Evolutionary conservation across 176 grass and related monocot species (phyloP).

Genomic region (Raddia distichophylla): DNA sequence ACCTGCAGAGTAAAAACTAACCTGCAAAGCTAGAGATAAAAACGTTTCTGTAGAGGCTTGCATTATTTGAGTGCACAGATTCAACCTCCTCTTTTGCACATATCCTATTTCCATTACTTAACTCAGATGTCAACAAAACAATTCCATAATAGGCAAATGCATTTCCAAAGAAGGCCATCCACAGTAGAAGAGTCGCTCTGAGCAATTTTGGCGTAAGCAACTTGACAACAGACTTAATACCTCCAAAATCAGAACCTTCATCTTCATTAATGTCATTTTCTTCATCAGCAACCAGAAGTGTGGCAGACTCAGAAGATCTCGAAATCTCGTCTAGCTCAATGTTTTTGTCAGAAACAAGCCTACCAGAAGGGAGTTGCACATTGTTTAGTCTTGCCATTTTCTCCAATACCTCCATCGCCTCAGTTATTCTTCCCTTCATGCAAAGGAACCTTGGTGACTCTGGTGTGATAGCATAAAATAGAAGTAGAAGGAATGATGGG

Average conservation of each 20-base stretch:
- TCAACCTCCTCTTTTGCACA: constrained; percentile 63
- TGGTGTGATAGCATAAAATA: constrained; percentile 80
- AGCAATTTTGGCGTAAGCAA: constrained; percentile 72
- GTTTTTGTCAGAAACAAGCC: constrained; percentile 70
- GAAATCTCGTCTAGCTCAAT: constrained; percentile 73
- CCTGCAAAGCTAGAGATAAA: constrained; percentile 97
- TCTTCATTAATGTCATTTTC: constrained; percentile 47
- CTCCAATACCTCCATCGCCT: constrained; percentile 69
- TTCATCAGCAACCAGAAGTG: constrained; percentile 50
- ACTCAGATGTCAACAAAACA: constrained; percentile 88
- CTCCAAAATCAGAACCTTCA: constrained; percentile 53
- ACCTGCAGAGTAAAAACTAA: constrained; percentile 35
- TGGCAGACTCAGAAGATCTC: constrained; percentile 60
- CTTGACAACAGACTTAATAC: constrained; percentile 57
- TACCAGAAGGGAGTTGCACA: constrained; percentile 63
- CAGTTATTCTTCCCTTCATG: constrained; percentile 67
- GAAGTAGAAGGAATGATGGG: constrained; percentile 79
- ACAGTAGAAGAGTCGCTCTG: constrained; percentile 87
- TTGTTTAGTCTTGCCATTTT: constrained; percentile 77
- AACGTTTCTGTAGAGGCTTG: constrained; percentile 82
- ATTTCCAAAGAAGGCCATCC: constrained; percentile 98
- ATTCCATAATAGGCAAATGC: constrained; percentile 97
- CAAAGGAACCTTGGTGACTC: constrained; percentile 94
- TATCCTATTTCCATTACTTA: constrained; percentile 78
- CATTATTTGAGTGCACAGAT: constrained; percentile 55